phyloP scores from a whole-genome alignment of 257 asterid species.

The Nicotiana noctiflora region DNA sequence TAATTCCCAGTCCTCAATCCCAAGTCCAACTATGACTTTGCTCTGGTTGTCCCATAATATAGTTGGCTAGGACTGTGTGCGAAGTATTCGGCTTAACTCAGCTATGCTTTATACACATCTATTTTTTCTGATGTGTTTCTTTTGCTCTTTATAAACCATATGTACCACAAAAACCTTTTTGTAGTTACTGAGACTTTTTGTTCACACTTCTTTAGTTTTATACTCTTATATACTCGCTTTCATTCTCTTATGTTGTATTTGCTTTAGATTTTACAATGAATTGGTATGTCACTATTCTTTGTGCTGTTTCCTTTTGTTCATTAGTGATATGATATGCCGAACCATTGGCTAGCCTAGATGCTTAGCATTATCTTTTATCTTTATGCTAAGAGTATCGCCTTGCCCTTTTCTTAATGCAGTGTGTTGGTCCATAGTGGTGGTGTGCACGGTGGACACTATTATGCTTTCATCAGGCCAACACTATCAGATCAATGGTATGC shows the following conservation, averaged over 20 bases:
- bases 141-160: background rate
- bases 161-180: background rate
- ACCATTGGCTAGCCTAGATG: background rate
- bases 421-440: slow-evolving; percentile 98
- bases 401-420: slow-evolving; percentile 36
- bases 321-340: background rate
- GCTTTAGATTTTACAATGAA: background rate
- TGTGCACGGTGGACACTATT: slow-evolving; percentile 97
- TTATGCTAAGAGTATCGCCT: background rate
- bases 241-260: background rate
- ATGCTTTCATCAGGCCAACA: slow-evolving; percentile 96
- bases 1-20: background rate
- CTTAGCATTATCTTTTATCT: slow-evolving; percentile 7
- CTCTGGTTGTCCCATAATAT: background rate
- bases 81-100: background rate
- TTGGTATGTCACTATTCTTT: background rate
- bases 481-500: slow-evolving; percentile 87
- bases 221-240: background rate
- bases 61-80: background rate
- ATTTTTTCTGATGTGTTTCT: background rate
- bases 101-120: background rate
- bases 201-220: background rate
- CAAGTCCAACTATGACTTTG: background rate
- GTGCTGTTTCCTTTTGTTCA: background rate
- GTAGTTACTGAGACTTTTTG: background rate